Conservation (phyloP, 164 flowering plant genomes). For the Annona squamosa region DNA sequence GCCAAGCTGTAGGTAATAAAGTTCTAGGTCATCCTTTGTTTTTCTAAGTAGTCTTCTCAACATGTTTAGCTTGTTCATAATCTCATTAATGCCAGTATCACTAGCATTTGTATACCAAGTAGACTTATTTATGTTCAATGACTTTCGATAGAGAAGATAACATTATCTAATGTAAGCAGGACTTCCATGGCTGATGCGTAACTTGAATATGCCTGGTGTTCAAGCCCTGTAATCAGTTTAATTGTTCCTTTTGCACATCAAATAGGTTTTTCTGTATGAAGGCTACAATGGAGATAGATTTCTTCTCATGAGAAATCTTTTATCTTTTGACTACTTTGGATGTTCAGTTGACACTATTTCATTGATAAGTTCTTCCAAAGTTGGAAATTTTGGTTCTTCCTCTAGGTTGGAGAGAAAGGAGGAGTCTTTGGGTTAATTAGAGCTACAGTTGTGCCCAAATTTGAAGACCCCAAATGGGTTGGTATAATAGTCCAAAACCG, state of each 20-base stretch:
- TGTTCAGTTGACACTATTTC: too few relatives aligned
- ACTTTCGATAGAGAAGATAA: not conserved
- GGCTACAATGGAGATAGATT: not conserved
- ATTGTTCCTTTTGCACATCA: not conserved
- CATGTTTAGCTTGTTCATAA: too few relatives aligned
- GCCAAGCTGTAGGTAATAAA: too few relatives aligned
- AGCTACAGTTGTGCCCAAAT: constrained; percentile 24
- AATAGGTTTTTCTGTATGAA: not conserved
- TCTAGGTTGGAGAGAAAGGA: constrained; percentile 18
- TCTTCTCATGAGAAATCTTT: not conserved
- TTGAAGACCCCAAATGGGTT: constrained; percentile 69
- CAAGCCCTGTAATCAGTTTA: not conserved
- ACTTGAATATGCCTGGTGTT: not conserved
- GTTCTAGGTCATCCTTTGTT: too few relatives aligned
- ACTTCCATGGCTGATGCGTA: not conserved
- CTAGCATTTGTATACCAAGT: not conserved
- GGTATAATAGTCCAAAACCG: too few relatives aligned
- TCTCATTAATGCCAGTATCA: too few relatives aligned
- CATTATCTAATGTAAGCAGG: not conserved
- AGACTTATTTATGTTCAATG: not conserved
- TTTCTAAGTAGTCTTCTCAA: too few relatives aligned
- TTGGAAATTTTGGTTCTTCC: not conserved
- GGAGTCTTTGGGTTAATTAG: constrained; percentile 31
- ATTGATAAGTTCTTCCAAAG: not conserved
- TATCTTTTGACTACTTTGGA: not conserved